A percentile compares a stretch with the other conserved stretches of the same genome.
These are phyloP conservation scores for Chrysanthemum seticuspe DNA, from an alignment of 129 eudicot species.

Conservation along the genomic window DNA sequence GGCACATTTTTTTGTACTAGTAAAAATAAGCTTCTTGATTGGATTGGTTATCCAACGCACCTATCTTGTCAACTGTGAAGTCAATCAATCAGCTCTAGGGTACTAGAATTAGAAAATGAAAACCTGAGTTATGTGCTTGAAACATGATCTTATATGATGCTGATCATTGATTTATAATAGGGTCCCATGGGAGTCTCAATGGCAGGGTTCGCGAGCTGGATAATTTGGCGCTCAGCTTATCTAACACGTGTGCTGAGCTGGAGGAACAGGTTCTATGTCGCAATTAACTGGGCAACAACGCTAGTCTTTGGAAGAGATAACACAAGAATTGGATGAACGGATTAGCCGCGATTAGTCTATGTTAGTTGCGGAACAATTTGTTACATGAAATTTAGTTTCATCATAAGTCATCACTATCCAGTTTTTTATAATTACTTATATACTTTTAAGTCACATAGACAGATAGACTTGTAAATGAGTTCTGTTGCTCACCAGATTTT, in stretches of 20 bases:
- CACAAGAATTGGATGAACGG: slow-evolving; percentile 50
- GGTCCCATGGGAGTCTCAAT: slow-evolving; percentile 67
- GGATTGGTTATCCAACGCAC: too few species aligned
- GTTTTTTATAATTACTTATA: background rate
- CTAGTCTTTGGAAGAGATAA: slow-evolving; percentile 83
- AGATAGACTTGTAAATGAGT: too few species aligned
- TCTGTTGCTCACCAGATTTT: too few species aligned
- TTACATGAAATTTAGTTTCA: background rate
- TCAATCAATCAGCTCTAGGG: background rate
- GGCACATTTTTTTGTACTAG: too few species aligned
- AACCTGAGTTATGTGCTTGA: background rate
- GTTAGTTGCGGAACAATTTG: slow-evolving; percentile 16
- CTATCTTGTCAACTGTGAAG: too few species aligned
- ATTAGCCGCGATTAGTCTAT: background rate
- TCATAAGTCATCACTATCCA: background rate
- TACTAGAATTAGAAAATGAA: background rate
- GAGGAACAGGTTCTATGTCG: slow-evolving; percentile 93
- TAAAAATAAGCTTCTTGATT: too few species aligned
- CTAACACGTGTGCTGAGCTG: slow-evolving; percentile 94
- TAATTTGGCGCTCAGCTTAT: slow-evolving; percentile 96
- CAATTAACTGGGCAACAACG: slow-evolving; percentile 91
- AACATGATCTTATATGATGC: background rate
- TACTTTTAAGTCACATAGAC: too few species aligned
- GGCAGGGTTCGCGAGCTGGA: slow-evolving; percentile 92
- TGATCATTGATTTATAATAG: slow-evolving; percentile 34